Evolutionary conservation across 306 rosid genomes (phyloP), one percentile per base, ranked within the genome.

Genomic region (Astragalus membranaceus): DNA sequence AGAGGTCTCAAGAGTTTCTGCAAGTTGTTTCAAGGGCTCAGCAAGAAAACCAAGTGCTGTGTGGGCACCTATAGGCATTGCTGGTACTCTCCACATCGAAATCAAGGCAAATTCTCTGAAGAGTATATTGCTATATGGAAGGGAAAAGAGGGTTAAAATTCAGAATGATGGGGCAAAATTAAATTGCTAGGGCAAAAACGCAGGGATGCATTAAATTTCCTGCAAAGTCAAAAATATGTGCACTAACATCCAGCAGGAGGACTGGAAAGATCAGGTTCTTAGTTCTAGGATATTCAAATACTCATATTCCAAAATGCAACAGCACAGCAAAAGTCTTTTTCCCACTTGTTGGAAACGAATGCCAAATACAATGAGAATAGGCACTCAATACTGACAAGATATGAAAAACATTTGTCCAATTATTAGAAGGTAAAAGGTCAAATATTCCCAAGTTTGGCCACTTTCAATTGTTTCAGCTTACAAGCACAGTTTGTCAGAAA

Each of bases 1-100:
- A 47, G 83, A 84, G 15, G 67, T 64, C 79, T 85, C 85, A 55
- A 81, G 85, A 62, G 80, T 85, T 77, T 91, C 97, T 30, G 91
- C 76, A 67, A 88, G 92, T 81, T 84, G 96, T 83, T 88, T 94
- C 92, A 94, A 78, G 77, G 97, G 99, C 73, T 86, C 99, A 12
- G 99, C 99, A 39, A 94, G 97, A 80, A 90, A 86, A 79, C 97
- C 80, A 65, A 94, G 99, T 62, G 87, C 71, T 46, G 82, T 87
- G 78, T 94, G 99, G 60, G 99, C 96, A 67, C 97, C 99, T 66
- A 85, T 82, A 10, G 99, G 97, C 92, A 94, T 86, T 65, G 88
- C 90, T 0, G 96, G 97, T 23, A 94, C 94, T 81, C 99, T 91
- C 99, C 97, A 94, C 96, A 88, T 88, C 30, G 97, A 91, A 69